Conservation (phyloP, 768 basidiomycete species). For the Holtermannia corniformis region DNA sequence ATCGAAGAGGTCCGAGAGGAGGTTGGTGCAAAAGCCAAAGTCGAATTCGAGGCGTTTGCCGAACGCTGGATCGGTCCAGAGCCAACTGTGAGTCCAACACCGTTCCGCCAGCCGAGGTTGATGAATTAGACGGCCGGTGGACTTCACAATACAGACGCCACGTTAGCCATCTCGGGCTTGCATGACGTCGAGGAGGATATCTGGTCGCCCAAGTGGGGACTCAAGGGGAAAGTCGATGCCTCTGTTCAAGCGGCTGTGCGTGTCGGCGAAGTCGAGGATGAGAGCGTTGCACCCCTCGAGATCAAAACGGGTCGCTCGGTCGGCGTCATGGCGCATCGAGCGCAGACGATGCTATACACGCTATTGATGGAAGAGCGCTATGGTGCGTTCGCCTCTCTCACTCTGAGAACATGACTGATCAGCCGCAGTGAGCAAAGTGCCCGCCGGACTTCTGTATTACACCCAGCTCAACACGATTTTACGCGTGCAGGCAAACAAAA, state of each 20-base stretch:
- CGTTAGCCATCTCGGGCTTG: conserved; percentile 63
- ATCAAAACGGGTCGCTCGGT: conserved; percentile 84
- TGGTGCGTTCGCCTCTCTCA: conserved; percentile 33
- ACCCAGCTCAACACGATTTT: conserved; percentile 84
- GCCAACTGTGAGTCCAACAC: conserved; percentile 50
- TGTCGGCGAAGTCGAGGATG: conserved; percentile 45
- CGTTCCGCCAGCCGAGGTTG: conserved; percentile 1
- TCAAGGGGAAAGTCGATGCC: conserved; percentile 93
- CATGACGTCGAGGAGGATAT: conserved; percentile 95
- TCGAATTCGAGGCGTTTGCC: conserved; percentile 37
- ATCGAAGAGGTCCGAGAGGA: conserved; percentile 38
- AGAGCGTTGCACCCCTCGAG: conserved; percentile 58
- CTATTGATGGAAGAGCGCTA: conserved; percentile 86
- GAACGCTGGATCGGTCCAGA: conserved; percentile 52
- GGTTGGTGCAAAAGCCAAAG: conserved; percentile 37
- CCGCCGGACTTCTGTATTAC: conserved; percentile 82
- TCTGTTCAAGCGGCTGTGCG: conserved; percentile 55
- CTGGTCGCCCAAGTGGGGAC: conserved; percentile 87
- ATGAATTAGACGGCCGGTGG: conserved; percentile 53
- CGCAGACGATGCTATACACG: conserved; percentile 96
- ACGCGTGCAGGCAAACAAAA: conserved; percentile 63
- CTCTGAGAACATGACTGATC: conserved; percentile 3
- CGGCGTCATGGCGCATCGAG: conserved; percentile 81
- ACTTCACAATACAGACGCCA: conserved; percentile 49
- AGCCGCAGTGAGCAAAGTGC: conserved; percentile 54